Percentiles rank a stretch among this genome's conserved stretches.
Evolutionary conservation across 1,284 basidiomycete species (phyloP).

Genomic region (Schizopora paradoxa): DNA sequence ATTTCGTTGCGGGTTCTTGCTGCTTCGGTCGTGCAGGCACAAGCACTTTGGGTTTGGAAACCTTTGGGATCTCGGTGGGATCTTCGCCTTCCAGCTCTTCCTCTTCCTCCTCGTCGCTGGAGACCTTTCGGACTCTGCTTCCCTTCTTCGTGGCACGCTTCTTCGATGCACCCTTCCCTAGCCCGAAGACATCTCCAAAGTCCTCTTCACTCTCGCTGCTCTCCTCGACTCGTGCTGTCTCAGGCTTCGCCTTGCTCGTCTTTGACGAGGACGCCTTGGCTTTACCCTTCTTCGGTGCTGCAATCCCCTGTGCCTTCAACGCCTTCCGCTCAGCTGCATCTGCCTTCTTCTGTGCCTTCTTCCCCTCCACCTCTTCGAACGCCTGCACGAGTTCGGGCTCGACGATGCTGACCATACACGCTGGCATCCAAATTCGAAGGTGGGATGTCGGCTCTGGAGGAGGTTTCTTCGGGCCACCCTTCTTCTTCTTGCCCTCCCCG

Average conservation of each 20-base stretch:
- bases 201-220: constrained; percentile 13
- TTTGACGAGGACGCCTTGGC: background rate
- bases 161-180: background rate
- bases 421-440: constrained; percentile 71
- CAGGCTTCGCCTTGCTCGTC: background rate
- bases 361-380: constrained; percentile 48
- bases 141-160: constrained; percentile 1
- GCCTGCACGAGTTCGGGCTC: constrained; percentile 57
- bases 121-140: background rate
- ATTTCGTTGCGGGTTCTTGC: too few species aligned
- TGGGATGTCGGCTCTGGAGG: constrained; percentile 44
- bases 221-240: constrained; percentile 5
- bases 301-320: background rate
- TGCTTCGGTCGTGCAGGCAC: too few species aligned
- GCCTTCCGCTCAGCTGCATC: constrained; percentile 11
- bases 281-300: constrained; percentile 1
- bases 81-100: constrained; percentile 1
- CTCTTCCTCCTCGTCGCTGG: constrained; percentile 1
- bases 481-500: constrained; percentile 27
- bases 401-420: constrained; percentile 63
- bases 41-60: too few species aligned
- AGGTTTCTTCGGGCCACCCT: constrained; percentile 33
- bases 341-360: constrained; percentile 45
- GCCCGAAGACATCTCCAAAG: constrained; percentile 14
- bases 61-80: too few species aligned